A percentile compares a stretch with the other conserved stretches of the same genome.
Evolutionary conservation across 176 grass and related monocot genomes (phyloP).

Genomic region (Eragrostis curvula): DNA sequence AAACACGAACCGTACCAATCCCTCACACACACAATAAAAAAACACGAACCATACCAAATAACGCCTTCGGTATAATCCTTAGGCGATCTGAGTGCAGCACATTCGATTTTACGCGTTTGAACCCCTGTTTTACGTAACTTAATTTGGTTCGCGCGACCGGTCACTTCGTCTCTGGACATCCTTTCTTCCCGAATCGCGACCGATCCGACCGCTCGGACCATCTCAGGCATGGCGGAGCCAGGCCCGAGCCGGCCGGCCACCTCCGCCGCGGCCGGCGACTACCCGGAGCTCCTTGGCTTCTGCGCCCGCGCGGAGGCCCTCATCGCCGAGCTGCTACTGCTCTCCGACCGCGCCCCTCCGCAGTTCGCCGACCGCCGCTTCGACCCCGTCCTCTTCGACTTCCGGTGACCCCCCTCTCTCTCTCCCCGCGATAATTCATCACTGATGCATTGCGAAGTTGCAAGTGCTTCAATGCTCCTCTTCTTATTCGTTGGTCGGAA

Average conservation of each 20-base stretch:
- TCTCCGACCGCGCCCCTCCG: slow-evolving; percentile 56
- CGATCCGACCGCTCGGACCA: neutral
- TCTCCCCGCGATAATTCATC: neutral
- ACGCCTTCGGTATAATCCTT: no score
- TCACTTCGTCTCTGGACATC: no score
- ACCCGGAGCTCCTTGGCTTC: slow-evolving; percentile 70
- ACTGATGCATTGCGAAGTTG: neutral
- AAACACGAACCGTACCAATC: no score
- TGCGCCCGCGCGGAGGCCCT: slow-evolving; percentile 69
- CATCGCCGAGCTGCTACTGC: slow-evolving; percentile 64
- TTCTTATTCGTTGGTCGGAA: neutral
- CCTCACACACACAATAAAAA: no score
- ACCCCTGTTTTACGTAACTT: no score
- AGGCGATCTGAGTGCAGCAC: no score
- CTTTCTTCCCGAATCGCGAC: neutral
- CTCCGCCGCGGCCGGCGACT: slow-evolving; percentile 27
- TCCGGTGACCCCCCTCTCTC: slow-evolving; percentile 45
- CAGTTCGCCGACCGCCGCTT: slow-evolving; percentile 63
- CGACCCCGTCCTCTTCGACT: slow-evolving; percentile 75
- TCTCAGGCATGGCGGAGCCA: slow-evolving; percentile 26
- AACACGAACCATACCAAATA: no score
- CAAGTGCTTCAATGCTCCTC: neutral
- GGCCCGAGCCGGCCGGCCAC: neutral
- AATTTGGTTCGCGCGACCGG: no score
- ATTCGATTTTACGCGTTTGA: no score